Evolutionary conservation across 306 rosid genomes (phyloP), one percentile per base, ranked within the genome.

Genomic region (Prinsepia uniflora): DNA sequence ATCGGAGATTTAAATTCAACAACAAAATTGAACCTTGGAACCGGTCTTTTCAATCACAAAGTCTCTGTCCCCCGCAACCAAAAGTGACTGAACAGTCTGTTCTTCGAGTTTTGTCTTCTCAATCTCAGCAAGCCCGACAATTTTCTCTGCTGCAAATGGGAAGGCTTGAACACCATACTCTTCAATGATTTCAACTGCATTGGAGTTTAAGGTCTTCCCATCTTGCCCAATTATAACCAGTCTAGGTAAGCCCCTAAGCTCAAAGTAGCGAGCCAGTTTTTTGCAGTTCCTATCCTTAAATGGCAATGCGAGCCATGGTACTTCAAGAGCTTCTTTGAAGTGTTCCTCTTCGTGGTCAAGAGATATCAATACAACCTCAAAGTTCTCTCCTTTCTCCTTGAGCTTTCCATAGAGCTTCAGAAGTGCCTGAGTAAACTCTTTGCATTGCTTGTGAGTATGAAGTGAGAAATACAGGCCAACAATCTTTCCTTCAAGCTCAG

Each of bases 231-330:
- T 75, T 54, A 85, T 73, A 39, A 78, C 82, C 6, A 83, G 57
- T 2, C 76, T 72, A 12, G 89, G 89, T 60, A 83, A 40, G 10
- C 43, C 46, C 10, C 47, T 8, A 64, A 85, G 65, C 67, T 82
- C 85, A 63, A 85, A 82, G 84, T 78, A 80, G 42, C 72, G 81
- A 36, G 63, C 62, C 47, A 85, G 77, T 59, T 72, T 82, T 10
- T 80, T 72, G 6, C 71, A 68, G 24, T 12, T 75, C 61, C 67
- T 73, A 67, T 83, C 89, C 72, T 76, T 75, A 36, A 69, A 83
- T 2, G 89, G 89, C 77, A 85, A 76, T 6, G 89, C 69, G 66
- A 80, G 69, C 85, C 89, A 85, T 8, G 89, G 86, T 60, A 70
- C 75, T 46, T 72, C 66, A 7, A 75, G 40, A 7, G 56, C 83